Conservation (phyloP, 768 basidiomycete species). For the Rhizopogon roseolus region DNA sequence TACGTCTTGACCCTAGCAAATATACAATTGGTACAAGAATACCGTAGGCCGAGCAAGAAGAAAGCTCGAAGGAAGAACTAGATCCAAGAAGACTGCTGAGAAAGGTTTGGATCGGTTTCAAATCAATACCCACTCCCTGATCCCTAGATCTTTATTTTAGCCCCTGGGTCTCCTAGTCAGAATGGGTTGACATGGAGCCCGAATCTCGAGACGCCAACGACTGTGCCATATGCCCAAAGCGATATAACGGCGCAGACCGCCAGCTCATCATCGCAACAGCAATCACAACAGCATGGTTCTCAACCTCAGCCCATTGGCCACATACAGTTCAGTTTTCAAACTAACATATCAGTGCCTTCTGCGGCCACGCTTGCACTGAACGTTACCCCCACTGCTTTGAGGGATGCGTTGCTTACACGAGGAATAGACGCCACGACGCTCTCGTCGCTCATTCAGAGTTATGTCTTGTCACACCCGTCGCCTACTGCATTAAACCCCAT, state of each 20-base stretch:
- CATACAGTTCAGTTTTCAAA: constrained; percentile 41
- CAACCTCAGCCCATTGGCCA: constrained; percentile 24
- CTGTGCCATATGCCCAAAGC: constrained; percentile 32
- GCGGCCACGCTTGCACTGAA: constrained; percentile 20
- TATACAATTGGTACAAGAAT: constrained; percentile 56
- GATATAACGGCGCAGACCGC: constrained; percentile 11
- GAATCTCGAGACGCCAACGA: constrained; percentile 28
- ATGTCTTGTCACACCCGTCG: constrained; percentile 43
- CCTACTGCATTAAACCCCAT: constrained; percentile 46
- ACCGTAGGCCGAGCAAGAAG: constrained; percentile 57
- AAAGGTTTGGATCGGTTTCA: constrained; percentile 32
- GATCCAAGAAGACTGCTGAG: constrained; percentile 46
- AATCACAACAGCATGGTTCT: constrained; percentile 19
- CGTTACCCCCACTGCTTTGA: constrained; percentile 23
- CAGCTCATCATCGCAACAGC: constrained; percentile 31
- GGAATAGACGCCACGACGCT: constrained; percentile 44
- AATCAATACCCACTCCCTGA: constrained; percentile 1
- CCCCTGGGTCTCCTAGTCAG: constrained; percentile 12
- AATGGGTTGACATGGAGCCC: constrained; percentile 34
- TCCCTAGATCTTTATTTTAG: constrained; percentile 8
- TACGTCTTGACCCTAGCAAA: constrained; percentile 1
- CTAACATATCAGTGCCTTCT: constrained; percentile 40
- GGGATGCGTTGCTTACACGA: constrained; percentile 27
- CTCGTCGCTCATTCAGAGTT: constrained; percentile 50
- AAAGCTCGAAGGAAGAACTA: constrained; percentile 51